phyloP scores from a whole-genome alignment of 306 rosid species.

The Vachellia collinsii region DNA sequence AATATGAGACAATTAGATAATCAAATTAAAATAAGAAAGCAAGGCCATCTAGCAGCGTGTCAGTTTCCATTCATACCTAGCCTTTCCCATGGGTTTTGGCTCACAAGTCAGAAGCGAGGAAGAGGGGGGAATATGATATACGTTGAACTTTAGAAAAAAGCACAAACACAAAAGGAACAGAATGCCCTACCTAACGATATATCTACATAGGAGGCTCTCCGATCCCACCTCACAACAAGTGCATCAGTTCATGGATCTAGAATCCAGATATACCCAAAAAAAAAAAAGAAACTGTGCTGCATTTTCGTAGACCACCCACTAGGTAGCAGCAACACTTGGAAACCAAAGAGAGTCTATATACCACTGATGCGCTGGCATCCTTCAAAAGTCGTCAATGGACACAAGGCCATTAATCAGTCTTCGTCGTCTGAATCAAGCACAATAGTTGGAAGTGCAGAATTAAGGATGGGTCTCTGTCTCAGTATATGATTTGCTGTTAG shows the following conservation, averaged over 20 bases:
- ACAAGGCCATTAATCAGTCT: constrained; percentile 19
- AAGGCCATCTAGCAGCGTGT: background rate
- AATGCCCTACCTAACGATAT: background rate
- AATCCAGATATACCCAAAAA: background rate
- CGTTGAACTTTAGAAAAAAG: background rate
- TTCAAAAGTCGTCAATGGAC: constrained; percentile 14
- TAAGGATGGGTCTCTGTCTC: constrained; percentile 82
- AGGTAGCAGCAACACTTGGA: background rate
- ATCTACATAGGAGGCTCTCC: background rate
- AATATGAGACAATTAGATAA: too few species aligned
- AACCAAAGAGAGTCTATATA: background rate
- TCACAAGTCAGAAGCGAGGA: background rate
- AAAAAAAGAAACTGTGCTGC: background rate
- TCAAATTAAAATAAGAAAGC: too few species aligned
- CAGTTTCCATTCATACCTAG: background rate
- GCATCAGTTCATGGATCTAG: background rate
- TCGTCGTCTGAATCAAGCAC: constrained; percentile 68
- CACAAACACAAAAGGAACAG: background rate
- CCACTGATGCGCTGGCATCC: background rate
- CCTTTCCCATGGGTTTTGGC: background rate
- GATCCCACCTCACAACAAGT: background rate
- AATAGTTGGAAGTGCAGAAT: constrained; percentile 62
- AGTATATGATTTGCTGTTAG: constrained; percentile 60
- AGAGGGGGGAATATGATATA: background rate
- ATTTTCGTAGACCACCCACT: background rate